Evolutionary conservation across 2,329 filamentous ascomycete species (phyloP).

Genomic region (Colletotrichum echinochloae): DNA sequence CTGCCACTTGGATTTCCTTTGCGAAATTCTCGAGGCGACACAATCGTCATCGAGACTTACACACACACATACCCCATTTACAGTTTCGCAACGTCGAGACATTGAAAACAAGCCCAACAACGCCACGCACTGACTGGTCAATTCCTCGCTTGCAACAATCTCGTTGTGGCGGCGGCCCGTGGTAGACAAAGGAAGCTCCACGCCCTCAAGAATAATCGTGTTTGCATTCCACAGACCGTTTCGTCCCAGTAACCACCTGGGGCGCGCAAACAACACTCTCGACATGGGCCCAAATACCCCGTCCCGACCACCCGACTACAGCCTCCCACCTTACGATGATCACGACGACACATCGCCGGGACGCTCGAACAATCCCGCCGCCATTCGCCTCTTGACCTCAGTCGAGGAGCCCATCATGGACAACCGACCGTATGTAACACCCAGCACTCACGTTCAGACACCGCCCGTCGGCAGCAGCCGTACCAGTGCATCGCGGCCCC

Average conservation of each 20-base stretch:
- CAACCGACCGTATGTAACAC: conserved; percentile 67
- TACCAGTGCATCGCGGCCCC: conserved; percentile 15
- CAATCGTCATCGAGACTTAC: conserved; percentile 11
- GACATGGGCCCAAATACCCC: conserved; percentile 65
- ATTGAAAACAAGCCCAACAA: background rate
- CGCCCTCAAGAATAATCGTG: conserved; percentile 4
- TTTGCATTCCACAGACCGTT: conserved; percentile 28
- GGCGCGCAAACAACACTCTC: conserved; percentile 24
- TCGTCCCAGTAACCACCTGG: conserved; percentile 32
- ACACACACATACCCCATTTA: background rate
- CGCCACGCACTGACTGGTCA: conserved; percentile 9
- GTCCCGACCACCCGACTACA: conserved; percentile 68
- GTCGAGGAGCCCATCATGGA: conserved; percentile 65
- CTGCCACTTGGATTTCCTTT: background rate
- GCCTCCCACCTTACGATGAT: conserved; percentile 67
- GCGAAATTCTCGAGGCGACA: background rate
- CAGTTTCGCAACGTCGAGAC: background rate
- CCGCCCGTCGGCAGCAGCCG: conserved; percentile 5
- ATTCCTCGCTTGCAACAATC: background rate
- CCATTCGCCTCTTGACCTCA: conserved; percentile 72
- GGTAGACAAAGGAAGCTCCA: conserved; percentile 25
- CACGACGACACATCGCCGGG: conserved; percentile 62
- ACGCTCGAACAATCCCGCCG: conserved; percentile 60
- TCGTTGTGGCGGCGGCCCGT: conserved; percentile 34
- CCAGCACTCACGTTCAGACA: conserved; percentile 16